A percentile compares a stretch with the other conserved stretches of the same genome.
Evolutionary conservation across 208 protist species (phyloP).

Genomic region (Blechomonas ayalai): DNA sequence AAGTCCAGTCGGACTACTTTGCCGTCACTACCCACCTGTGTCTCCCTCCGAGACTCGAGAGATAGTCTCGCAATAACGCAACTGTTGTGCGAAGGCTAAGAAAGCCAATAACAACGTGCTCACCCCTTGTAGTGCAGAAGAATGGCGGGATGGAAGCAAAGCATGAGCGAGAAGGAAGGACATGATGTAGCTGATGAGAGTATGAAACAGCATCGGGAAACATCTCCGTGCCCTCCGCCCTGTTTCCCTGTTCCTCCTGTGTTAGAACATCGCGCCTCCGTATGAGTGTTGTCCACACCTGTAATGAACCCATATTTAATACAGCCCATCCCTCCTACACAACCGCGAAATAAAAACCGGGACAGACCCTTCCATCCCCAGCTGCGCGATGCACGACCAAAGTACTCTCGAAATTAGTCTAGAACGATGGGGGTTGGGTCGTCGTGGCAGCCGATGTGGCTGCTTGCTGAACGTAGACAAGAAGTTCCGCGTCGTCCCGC

Average conservation of each 20-base stretch:
- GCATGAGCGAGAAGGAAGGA: slow-evolving; percentile 1
- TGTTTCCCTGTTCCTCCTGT: slow-evolving; percentile 1
- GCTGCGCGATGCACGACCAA: too few relatives aligned
- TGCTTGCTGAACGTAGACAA: slow-evolving; percentile 79
- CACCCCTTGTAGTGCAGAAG: not conserved
- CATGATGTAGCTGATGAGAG: not conserved
- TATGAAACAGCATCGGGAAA: not conserved
- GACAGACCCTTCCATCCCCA: too few relatives aligned
- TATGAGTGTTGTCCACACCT: not conserved
- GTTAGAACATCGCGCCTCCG: too few relatives aligned
- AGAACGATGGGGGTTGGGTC: slow-evolving; percentile 45
- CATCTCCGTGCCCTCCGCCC: not conserved
- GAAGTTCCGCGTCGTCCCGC: slow-evolving; percentile 51
- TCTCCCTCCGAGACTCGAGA: too few relatives aligned
- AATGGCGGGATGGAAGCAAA: slow-evolving; percentile 2
- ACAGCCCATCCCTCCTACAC: too few relatives aligned
- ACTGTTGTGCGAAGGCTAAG: not conserved
- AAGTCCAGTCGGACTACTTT: too few relatives aligned
- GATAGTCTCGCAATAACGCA: too few relatives aligned
- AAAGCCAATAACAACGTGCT: not conserved
- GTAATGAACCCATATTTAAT: not conserved
- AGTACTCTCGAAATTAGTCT: slow-evolving; percentile 1
- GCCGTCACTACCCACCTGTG: too few relatives aligned
- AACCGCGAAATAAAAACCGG: too few relatives aligned
- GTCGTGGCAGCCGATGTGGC: slow-evolving; percentile 56